Evolutionary conservation across 306 rosid genomes (phyloP), one percentile per base, ranked within the genome.

Genomic region (Purshia tridentata): DNA sequence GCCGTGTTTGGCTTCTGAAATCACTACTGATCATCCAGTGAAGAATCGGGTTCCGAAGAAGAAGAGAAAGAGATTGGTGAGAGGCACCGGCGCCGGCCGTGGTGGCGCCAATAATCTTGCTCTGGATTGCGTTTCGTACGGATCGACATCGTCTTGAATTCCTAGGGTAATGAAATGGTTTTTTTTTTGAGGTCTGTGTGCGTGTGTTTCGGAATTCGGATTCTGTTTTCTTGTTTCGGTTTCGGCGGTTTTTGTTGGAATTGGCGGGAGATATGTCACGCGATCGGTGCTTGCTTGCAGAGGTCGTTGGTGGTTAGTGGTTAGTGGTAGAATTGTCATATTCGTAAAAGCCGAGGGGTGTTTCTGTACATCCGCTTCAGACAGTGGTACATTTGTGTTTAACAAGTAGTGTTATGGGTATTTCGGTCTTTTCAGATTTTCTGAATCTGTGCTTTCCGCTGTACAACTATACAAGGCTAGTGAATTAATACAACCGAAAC

Each of bases 11-110:
- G 22, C 8, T 45, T 48, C 50, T 3, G 20, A 41, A 47, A 50
- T 29, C 44, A 47, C 29, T 58, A 3, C 35, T 29, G 35, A 29
- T 29, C 54, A 23, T 15, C 70, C 15, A 6, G 63, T 67, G 0
- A 44, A 45, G 48, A 84, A 86, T 46, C 23, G 65, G 83, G 71
- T 58, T 72, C 78, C 84, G 0, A 82, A 78, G 65, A 86, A 84
- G 42, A 58, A 35, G 64, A 13, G 44, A 19, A 77, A 65, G 86
- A 81, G 78, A 41, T 41, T 72, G 8, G 53, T 48, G 2, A 13
- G 2, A 72, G 37, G 23, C 19, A 37, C 14, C 6, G 53, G 48
- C 18, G 59, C 1, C 11, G 23, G 23, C 15, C 37, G 18, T 4
- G 60, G 48, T 29, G 59, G 1, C 11, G 19, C 12, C 11, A 22